phyloP scores from a whole-genome alignment of 345 rosid genomes.

The Lepidium aucheri region DNA sequence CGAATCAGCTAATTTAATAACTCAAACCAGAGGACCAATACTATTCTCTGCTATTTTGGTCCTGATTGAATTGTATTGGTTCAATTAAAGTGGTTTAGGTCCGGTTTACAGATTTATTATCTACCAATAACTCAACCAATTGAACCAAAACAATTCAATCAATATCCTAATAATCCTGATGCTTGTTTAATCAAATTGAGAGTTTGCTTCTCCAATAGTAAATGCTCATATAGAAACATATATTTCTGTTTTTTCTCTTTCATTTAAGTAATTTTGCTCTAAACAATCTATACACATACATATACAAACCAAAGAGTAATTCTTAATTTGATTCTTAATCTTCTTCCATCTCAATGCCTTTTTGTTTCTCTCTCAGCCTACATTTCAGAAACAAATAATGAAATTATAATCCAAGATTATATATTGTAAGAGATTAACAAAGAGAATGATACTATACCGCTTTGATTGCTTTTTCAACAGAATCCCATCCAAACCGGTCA shows the following conservation, averaged over 20 bases:
- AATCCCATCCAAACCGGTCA: slow-evolving; percentile 69
- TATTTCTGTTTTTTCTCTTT: neutral
- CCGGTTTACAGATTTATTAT: no score
- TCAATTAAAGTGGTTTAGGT: no score
- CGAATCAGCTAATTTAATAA: neutral
- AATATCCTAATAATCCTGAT: no score
- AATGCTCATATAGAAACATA: neutral
- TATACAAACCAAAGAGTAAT: slow-evolving; percentile 10
- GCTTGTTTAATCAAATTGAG: neutral
- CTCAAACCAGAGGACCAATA: neutral
- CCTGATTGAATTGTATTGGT: no score
- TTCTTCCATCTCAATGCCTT: slow-evolving; percentile 37
- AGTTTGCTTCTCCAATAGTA: neutral
- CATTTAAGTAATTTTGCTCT: neutral
- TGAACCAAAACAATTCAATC: no score
- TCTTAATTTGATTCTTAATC: slow-evolving; percentile 4
- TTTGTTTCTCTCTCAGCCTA: slow-evolving; percentile 88
- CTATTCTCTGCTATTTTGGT: neutral
- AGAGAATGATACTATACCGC: slow-evolving; percentile 39
- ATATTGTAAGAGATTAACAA: neutral
- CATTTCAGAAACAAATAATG: neutral
- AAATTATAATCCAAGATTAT: neutral
- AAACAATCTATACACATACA: slow-evolving; percentile 4
- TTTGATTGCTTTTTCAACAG: slow-evolving; percentile 65
- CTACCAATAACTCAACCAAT: no score